Conservation (phyloP, 2,329 filamentous ascomycete species). For the Colletotrichum navitas region DNA sequence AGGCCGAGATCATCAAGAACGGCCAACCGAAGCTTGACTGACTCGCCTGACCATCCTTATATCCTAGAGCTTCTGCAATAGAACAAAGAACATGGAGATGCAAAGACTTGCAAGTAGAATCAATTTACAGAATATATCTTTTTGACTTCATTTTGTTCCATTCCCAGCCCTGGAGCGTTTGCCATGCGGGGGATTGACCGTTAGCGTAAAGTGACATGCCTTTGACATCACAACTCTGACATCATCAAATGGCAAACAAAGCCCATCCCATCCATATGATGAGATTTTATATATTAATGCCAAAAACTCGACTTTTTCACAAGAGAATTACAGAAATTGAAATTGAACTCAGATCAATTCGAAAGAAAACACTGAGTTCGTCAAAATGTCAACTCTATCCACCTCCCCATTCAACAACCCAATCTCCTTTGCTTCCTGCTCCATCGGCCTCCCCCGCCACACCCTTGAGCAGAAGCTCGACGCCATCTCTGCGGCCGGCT, state of each 20-base stretch:
- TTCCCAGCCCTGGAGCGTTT: background rate
- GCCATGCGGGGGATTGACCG: conserved; percentile 7
- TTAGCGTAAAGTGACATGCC: conserved; percentile 17
- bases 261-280: background rate
- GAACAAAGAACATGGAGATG: background rate
- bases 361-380: too few species aligned
- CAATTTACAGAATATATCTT: conserved; percentile 6
- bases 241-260: conserved; percentile 8
- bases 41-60: background rate
- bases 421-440: conserved; percentile 68
- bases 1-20: conserved; percentile 32
- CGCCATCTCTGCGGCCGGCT: conserved; percentile 74
- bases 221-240: conserved; percentile 39
- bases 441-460: conserved; percentile 57
- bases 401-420: conserved; percentile 47
- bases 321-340: rapidly evolving
- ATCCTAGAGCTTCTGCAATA: background rate
- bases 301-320: background rate
- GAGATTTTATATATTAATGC: too few species aligned
- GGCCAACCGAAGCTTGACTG: conserved; percentile 37
- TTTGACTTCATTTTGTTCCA: background rate
- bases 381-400: conserved; percentile 4
- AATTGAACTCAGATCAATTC: too few species aligned
- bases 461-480: conserved; percentile 71
- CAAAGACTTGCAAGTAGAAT: background rate